A percentile compares a stretch with the other conserved stretches of the same genome.
These are phyloP conservation scores for Colletotrichum camelliae DNA, from an alignment of 2,329 filamentous ascomycete species.

Conservation along the genomic window DNA sequence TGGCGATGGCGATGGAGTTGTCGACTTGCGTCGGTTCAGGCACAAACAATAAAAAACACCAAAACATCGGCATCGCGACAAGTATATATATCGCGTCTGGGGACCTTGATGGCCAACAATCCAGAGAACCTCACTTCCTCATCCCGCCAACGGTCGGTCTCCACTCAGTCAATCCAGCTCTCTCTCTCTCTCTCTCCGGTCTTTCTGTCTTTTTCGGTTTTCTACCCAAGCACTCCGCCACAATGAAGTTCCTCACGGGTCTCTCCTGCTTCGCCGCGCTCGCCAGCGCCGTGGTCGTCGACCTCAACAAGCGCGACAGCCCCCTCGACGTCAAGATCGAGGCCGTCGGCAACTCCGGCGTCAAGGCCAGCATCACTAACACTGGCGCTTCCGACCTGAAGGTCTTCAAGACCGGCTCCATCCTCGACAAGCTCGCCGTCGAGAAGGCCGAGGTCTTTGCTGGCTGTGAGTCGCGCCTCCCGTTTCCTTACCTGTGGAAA, in stretches of 20 bases:
- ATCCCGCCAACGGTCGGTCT: background rate
- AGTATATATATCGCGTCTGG: background rate
- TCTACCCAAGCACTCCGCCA: conserved; percentile 15
- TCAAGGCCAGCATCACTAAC: conserved; percentile 61
- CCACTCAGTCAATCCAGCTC: background rate
- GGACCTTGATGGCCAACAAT: background rate
- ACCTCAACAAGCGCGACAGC: conserved; percentile 40
- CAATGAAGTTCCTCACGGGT: conserved; percentile 44
- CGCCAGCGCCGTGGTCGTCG: conserved; percentile 38
- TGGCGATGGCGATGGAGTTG: background rate
- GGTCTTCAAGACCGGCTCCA: conserved; percentile 58
- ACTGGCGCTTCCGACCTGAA: conserved; percentile 53
- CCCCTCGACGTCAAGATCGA: conserved; percentile 51
- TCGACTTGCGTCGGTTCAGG: background rate
- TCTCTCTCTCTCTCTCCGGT: background rate
- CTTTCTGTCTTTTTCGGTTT: background rate
- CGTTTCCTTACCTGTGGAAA: background rate
- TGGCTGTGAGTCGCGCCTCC: conserved; percentile 39
- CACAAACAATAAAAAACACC: background rate
- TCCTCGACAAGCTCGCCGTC: conserved; percentile 56
- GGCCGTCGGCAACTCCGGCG: conserved; percentile 54
- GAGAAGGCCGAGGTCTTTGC: conserved; percentile 59
- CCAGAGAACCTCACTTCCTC: background rate
- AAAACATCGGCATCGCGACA: background rate
- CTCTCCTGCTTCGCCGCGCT: conserved; percentile 39